Evolutionary conservation across 768 basidiomycete species (phyloP), one percentile per base, ranked within the genome.

Genomic region (Kwoniella pini): DNA sequence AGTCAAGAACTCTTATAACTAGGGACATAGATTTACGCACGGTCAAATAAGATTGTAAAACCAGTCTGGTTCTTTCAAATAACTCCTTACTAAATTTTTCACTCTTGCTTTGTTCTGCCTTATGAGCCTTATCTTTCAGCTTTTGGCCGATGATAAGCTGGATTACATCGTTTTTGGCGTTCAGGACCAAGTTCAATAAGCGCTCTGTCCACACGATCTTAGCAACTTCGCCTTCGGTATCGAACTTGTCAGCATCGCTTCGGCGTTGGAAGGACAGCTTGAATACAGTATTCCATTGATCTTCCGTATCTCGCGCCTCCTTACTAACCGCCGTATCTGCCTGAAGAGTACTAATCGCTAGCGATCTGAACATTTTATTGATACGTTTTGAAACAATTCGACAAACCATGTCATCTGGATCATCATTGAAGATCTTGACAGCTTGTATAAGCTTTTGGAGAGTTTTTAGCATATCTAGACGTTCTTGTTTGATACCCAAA

Each of bases 11-110:
- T n/a, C n/a, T n/a, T n/a, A n/a, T n/a, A n/a, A n/a, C n/a, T n/a
- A n/a, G n/a, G n/a, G n/a, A n/a, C n/a, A n/a, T n/a, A n/a, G n/a
- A n/a, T n/a, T n/a, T 9, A 63, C 65, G 51, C 42, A 71, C 72
- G 1, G 49, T 54, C 3, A 74, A 45, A 49, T 74, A 68, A 5
- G 63, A 65, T 27, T 71, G 66, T 7, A 71, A 50, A 19, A 64
- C 60, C 28, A 63, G 12, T 40, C 66, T 68, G 40, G 62, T 63
- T 44, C 43, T 56, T 24, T 71, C 62, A 46, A 71, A 74, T 36
- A 74, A 44, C 11, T 71, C 66, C 22, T 62, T 69, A 54, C 68
- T 70, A 24, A 39, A 48, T 22, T 33, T 28, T 30, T 48, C 45
- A n/a, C 17, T 22, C 12, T 28, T 39, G 19, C n/a, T 26, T 4